phyloP scores from a whole-genome alignment of 768 basidiomycete species.

The Tylopilus rubrobrunneus region DNA sequence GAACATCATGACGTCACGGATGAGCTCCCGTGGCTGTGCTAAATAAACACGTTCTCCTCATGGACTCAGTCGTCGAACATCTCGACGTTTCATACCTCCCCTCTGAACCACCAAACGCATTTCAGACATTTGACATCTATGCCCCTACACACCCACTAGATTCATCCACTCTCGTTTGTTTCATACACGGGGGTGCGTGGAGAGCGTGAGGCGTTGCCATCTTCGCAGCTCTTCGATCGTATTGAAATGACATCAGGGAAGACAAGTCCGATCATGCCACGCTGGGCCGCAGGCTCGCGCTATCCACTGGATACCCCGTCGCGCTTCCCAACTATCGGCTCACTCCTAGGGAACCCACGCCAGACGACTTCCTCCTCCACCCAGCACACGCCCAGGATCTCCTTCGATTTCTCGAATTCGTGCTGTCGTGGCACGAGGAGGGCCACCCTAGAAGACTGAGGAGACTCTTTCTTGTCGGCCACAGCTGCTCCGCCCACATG shows the following conservation, averaged over 20 bases:
- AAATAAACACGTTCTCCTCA: background rate
- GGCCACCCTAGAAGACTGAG: constrained; percentile 35
- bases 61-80: constrained; percentile 11
- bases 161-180: constrained; percentile 53
- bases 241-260: constrained; percentile 43
- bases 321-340: constrained; percentile 78
- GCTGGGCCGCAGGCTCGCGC: constrained; percentile 52
- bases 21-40: constrained; percentile 11
- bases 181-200: constrained; percentile 87
- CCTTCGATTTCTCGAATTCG: constrained; percentile 56
- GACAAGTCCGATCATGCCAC: constrained; percentile 60
- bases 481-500: constrained; percentile 84
- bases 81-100: constrained; percentile 36
- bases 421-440: constrained; percentile 40
- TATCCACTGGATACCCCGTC: constrained; percentile 51
- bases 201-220: constrained; percentile 47
- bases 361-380: constrained; percentile 45
- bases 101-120: constrained; percentile 22
- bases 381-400: constrained; percentile 69
- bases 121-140: constrained; percentile 57
- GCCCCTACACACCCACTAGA: constrained; percentile 23
- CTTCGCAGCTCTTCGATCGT: background rate
- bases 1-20: constrained; percentile 27
- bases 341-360: constrained; percentile 43
- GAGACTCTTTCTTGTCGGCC: constrained; percentile 61